Percentiles rank a stretch among this genome's conserved stretches.
Evolutionary conservation across 2,329 filamentous ascomycete genomes (phyloP).

Genomic region (Pseudogymnoascus sp.): DNA sequence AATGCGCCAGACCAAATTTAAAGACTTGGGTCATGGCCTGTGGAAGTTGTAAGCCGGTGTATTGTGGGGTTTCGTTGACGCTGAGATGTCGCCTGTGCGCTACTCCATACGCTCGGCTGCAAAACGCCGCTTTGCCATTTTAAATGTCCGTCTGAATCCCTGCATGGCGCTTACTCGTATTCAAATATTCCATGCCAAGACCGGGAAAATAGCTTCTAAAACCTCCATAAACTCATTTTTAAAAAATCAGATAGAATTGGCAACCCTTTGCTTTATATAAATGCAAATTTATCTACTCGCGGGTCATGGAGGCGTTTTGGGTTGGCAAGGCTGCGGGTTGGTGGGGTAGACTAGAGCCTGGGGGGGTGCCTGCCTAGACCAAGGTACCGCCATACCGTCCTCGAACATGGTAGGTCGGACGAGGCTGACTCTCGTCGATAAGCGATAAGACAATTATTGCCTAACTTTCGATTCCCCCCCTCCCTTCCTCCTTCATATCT

Average conservation of each 20-base stretch:
- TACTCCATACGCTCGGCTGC: conserved; percentile 4
- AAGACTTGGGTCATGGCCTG: conserved; percentile 3
- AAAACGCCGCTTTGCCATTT: not conserved
- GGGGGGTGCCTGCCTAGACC: not conserved
- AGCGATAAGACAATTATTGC: conserved; percentile 10
- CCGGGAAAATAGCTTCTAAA: not conserved
- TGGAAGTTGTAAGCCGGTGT: not conserved
- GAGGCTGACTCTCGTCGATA: conserved; percentile 4
- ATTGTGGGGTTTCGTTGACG: conserved; percentile 6
- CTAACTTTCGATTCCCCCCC: not conserved
- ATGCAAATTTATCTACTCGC: not conserved
- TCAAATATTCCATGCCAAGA: not conserved
- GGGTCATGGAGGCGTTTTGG: not conserved
- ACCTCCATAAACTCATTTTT: not conserved
- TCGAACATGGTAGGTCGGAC: conserved; percentile 2
- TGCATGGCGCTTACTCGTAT: conserved; percentile 6
- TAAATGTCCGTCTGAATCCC: not conserved
- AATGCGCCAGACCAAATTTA: not conserved
- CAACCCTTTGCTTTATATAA: not conserved
- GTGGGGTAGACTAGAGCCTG: conserved; percentile 1
- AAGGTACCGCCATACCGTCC: not conserved
- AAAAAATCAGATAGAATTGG: not conserved
- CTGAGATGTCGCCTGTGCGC: conserved; percentile 8
- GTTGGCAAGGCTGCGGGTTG: conserved; percentile 1
- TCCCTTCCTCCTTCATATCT: conserved; percentile 2